phyloP scores from a whole-genome alignment of 495 filamentous ascomycete genomes.

The Penicillium cataractarum region DNA sequence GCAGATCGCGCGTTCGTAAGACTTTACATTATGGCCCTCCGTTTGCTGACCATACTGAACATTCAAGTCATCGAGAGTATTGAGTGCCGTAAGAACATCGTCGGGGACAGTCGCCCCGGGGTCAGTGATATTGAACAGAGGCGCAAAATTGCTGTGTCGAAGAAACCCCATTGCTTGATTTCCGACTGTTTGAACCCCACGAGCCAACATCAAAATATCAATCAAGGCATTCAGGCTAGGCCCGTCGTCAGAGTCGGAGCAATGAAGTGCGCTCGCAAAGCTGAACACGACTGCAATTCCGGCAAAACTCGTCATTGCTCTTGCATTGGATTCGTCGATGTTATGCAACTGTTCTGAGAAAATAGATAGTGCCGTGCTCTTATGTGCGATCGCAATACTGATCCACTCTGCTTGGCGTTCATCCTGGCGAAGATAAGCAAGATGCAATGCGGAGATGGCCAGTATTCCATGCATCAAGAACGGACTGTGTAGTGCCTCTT shows the following conservation, averaged over 20 bases:
- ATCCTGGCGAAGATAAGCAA: slow-evolving; percentile 25
- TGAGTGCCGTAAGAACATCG: slow-evolving; percentile 13
- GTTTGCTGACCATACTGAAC: slow-evolving; percentile 4
- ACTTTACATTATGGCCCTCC: not conserved
- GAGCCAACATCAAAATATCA: slow-evolving; percentile 26
- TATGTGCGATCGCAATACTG: slow-evolving; percentile 28
- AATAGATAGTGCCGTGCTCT: slow-evolving; percentile 25
- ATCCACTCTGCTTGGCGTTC: slow-evolving; percentile 23
- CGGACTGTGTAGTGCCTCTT: slow-evolving; percentile 37
- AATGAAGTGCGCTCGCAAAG: slow-evolving; percentile 26
- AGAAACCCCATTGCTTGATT: slow-evolving; percentile 14
- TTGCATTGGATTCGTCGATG: slow-evolving; percentile 22
- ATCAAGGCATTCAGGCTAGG: slow-evolving; percentile 27
- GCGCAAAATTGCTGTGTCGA: slow-evolving; percentile 27
- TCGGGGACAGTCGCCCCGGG: slow-evolving; percentile 14
- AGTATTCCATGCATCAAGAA: slow-evolving; percentile 43
- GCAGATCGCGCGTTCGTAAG: slow-evolving; percentile 17
- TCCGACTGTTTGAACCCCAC: slow-evolving; percentile 27
- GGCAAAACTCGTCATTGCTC: slow-evolving; percentile 29
- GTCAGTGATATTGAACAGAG: slow-evolving; percentile 19
- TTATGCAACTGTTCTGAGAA: slow-evolving; percentile 21
- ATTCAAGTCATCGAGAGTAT: slow-evolving; percentile 22
- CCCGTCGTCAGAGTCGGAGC: slow-evolving; percentile 12
- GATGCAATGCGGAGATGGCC: slow-evolving; percentile 40
- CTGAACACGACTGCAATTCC: slow-evolving; percentile 29